Percentiles rank a stretch among this genome's conserved stretches.
Conservation (phyloP, 768 basidiomycete genomes). For the Lactarius quietus region DNA sequence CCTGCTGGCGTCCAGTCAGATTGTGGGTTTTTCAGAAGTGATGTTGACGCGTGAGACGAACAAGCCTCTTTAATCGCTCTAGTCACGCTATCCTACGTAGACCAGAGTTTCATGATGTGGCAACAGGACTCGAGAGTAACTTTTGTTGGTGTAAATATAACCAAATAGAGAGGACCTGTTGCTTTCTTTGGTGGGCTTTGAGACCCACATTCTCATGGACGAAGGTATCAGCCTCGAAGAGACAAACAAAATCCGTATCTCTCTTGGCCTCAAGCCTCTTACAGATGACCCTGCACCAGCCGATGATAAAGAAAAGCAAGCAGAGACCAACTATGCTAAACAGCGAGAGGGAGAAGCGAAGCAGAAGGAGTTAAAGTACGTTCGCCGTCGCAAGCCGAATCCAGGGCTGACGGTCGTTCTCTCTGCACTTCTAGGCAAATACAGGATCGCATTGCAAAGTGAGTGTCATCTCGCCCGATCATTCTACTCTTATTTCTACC, state of each 20-base stretch:
- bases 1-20: constrained; percentile 61
- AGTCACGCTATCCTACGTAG: constrained; percentile 63
- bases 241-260: constrained; percentile 94
- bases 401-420: constrained; percentile 23
- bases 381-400: constrained; percentile 17
- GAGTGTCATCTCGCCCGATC: constrained; percentile 44
- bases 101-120: constrained; percentile 87
- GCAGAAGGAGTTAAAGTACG: constrained; percentile 74
- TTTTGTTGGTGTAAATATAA: constrained; percentile 3
- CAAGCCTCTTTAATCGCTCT: constrained; percentile 82
- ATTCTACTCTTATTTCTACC: constrained; percentile 31
- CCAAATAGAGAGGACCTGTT: constrained; percentile 1
- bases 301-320: constrained; percentile 75
- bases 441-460: constrained; percentile 82
- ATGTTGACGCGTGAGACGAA: constrained; percentile 45
- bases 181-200: neutral
- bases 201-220: constrained; percentile 47
- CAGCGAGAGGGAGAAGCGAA: constrained; percentile 64
- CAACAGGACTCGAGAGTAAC: constrained; percentile 39
- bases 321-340: constrained; percentile 82
- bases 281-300: constrained; percentile 72
- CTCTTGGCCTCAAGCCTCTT: constrained; percentile 89
- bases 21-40: constrained; percentile 37
- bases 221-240: constrained; percentile 89
- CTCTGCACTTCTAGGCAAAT: constrained; percentile 49